phyloP scores from a whole-genome alignment of 2,329 filamentous ascomycete species.

The Metarhizium guizhouense region DNA sequence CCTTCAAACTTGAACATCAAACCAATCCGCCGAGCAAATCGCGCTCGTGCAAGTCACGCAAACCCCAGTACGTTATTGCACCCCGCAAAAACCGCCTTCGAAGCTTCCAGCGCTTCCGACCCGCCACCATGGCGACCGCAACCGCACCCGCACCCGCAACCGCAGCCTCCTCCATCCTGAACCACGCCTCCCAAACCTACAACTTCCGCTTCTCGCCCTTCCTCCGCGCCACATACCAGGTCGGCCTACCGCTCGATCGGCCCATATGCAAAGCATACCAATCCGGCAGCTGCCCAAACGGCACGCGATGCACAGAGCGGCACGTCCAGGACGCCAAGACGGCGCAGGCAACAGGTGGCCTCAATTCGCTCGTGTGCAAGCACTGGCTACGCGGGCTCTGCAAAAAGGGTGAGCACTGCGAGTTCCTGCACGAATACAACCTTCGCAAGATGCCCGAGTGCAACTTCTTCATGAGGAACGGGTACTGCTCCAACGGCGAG shows the following conservation, averaged over 20 bases:
- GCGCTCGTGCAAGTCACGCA: background rate
- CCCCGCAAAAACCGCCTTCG: background rate
- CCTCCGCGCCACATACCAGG: slow-evolving; percentile 72
- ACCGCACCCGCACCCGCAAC: slow-evolving; percentile 19
- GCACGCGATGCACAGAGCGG: slow-evolving; percentile 75
- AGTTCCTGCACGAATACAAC: slow-evolving; percentile 98
- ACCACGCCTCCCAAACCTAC: slow-evolving; percentile 48
- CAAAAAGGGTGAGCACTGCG: slow-evolving; percentile 94
- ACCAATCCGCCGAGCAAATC: background rate
- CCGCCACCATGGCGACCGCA: slow-evolving; percentile 21
- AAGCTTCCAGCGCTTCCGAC: background rate
- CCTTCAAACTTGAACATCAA: background rate
- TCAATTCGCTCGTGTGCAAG: slow-evolving; percentile 89
- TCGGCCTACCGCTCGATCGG: slow-evolving; percentile 69
- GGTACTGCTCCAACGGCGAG: slow-evolving; percentile 93
- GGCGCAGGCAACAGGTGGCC: slow-evolving; percentile 36
- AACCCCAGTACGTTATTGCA: background rate
- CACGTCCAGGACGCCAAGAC: slow-evolving; percentile 43
- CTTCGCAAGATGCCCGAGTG: slow-evolving; percentile 97
- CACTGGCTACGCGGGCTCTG: slow-evolving; percentile 96
- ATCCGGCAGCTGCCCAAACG: slow-evolving; percentile 78
- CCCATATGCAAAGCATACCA: slow-evolving; percentile 82
- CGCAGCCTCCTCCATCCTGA: slow-evolving; percentile 40
- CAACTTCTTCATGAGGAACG: slow-evolving; percentile 88
- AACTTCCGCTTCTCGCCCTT: slow-evolving; percentile 82